A percentile compares a stretch with the other conserved stretches of the same genome.
These are phyloP conservation scores for Lachnellula willkommii DNA, from an alignment of 2,329 filamentous ascomycete species.

Conservation along the genomic window DNA sequence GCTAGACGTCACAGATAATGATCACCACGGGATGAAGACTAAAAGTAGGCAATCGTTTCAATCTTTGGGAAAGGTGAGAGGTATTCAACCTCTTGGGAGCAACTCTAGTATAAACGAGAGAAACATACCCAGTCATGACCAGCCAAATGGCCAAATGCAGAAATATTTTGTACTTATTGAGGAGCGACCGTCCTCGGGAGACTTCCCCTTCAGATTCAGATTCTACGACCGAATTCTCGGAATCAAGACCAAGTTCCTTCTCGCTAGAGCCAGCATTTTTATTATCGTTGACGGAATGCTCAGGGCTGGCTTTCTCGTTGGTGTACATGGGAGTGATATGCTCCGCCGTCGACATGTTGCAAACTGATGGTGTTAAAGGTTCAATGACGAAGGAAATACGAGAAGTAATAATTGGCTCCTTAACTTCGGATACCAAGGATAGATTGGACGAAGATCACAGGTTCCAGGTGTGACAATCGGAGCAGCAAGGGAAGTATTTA, in stretches of 20 bases:
- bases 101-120: background rate
- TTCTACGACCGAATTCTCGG: conserved; percentile 2
- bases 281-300: conserved; percentile 4
- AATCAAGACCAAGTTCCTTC: conserved; percentile 10
- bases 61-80: background rate
- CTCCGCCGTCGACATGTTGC: background rate
- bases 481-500: background rate
- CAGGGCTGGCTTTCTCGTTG: background rate
- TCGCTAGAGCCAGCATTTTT: conserved; percentile 7
- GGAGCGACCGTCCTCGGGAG: background rate
- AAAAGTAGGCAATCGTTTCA: too few relatives aligned
- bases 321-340: conserved; percentile 4
- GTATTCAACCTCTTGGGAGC: background rate
- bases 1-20: background rate
- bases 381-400: background rate
- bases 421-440: background rate
- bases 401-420: background rate
- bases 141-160: conserved; percentile 8
- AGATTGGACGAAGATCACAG: background rate
- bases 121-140: conserved; percentile 12
- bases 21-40: background rate
- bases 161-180: conserved; percentile 6
- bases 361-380: background rate
- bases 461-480: background rate
- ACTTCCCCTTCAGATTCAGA: background rate